These are phyloP conservation scores for Infundibulicybe gibba DNA, from an alignment of 768 basidiomycete species.

Conservation along the genomic window DNA sequence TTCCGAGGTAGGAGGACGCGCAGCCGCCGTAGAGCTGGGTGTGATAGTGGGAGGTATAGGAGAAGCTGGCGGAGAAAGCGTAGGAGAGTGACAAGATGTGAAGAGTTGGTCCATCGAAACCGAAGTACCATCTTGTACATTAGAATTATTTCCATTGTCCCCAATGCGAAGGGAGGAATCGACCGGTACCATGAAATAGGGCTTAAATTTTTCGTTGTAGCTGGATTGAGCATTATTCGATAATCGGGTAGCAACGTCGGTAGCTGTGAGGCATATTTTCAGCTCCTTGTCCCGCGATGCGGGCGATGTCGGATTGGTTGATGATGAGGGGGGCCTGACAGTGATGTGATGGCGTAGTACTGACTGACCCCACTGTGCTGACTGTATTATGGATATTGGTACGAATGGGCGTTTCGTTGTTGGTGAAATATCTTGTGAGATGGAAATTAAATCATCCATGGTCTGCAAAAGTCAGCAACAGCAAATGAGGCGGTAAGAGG, in stretches of 20 bases:
- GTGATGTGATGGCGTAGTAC: conserved; percentile 60
- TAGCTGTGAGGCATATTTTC: conserved; percentile 52
- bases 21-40: conserved; percentile 19
- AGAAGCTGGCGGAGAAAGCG: conserved; percentile 19
- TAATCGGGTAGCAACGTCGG: conserved; percentile 40
- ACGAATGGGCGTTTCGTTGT: conserved; percentile 68
- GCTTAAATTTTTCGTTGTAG: conserved; percentile 19
- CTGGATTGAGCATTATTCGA: conserved; percentile 12
- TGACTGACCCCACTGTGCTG: conserved; percentile 78
- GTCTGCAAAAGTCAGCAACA: conserved; percentile 37
- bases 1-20: conserved; percentile 33
- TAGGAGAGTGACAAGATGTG: conserved; percentile 27
- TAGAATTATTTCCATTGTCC: conserved; percentile 52
- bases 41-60: conserved; percentile 12
- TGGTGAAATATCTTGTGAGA: conserved; percentile 75
- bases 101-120: conserved; percentile 73
- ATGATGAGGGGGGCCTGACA: conserved; percentile 32
- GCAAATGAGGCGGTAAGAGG: neutral
- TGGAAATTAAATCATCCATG: conserved; percentile 73
- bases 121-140: conserved; percentile 24
- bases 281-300: conserved; percentile 60
- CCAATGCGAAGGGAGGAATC: conserved; percentile 78
- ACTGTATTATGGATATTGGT: conserved; percentile 61
- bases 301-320: conserved; percentile 22
- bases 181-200: conserved; percentile 61